Evolutionary conservation across 495 filamentous ascomycete genomes (phyloP).

Genomic region (Trichocladium antarcticum): DNA sequence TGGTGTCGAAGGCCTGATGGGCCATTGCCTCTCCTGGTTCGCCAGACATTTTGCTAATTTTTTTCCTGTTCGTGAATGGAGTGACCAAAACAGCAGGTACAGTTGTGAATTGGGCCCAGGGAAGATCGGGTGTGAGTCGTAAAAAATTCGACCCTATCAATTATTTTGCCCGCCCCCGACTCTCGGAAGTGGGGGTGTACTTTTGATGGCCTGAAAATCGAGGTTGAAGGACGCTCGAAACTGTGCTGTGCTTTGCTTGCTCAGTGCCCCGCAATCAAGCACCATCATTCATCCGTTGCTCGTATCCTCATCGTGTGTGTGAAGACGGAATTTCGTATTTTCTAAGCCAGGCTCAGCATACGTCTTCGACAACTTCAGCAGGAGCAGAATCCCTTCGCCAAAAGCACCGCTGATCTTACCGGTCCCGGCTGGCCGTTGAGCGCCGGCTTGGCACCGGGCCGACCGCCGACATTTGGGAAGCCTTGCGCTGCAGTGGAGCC

Average conservation of each 20-base stretch:
- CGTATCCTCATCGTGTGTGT: neutral
- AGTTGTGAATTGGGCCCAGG: slow-evolving; percentile 3
- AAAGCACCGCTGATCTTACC: neutral
- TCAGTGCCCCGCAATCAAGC: neutral
- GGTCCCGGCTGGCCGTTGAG: neutral
- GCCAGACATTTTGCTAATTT: slow-evolving; percentile 2
- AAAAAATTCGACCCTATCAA: slow-evolving; percentile 14
- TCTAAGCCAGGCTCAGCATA: neutral
- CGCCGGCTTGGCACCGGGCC: slow-evolving; percentile 7
- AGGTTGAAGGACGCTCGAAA: neutral
- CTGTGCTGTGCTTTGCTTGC: neutral
- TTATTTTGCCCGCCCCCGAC: slow-evolving; percentile 3
- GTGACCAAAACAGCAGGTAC: slow-evolving; percentile 1
- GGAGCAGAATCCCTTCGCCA: neutral
- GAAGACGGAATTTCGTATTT: neutral
- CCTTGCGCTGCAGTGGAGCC: too few species aligned
- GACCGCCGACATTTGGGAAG: neutral
- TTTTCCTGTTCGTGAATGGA: neutral
- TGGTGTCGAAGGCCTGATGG: slow-evolving; percentile 17
- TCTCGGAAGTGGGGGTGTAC: slow-evolving; percentile 1
- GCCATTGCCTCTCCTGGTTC: slow-evolving; percentile 15
- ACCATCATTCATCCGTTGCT: neutral
- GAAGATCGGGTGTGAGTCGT: slow-evolving; percentile 4
- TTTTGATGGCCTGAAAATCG: slow-evolving; percentile 3
- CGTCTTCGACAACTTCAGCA: neutral